Conservation (phyloP, 2,329 filamentous ascomycete genomes). For the Nectriaceae sp. region DNA sequence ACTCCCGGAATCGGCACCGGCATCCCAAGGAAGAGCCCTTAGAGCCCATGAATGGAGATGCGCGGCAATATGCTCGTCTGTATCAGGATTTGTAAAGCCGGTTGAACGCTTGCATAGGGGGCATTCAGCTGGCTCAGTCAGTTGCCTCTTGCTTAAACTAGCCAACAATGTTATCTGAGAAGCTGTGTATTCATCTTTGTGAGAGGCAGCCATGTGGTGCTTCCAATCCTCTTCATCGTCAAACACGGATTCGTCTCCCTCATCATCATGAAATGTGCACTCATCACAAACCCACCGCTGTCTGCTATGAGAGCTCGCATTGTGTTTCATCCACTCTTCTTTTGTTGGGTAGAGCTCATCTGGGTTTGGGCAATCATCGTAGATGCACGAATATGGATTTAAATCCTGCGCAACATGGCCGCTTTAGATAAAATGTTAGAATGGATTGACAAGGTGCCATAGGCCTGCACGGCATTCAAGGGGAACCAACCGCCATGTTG, state of each 20-base stretch:
- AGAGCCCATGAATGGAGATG: conserved; percentile 7
- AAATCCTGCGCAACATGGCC: conserved; percentile 2
- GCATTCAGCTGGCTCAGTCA: neutral
- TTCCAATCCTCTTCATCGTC: neutral
- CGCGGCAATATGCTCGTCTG: conserved; percentile 5
- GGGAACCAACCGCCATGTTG: neutral
- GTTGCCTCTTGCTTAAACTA: neutral
- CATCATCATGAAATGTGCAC: conserved; percentile 3
- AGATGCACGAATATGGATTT: neutral
- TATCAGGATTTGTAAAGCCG: neutral
- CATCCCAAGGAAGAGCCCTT: conserved; percentile 6
- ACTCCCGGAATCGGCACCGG: neutral
- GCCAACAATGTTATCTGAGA: neutral
- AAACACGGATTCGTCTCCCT: conserved; percentile 1
- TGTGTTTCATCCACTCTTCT: neutral
- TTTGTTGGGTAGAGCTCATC: neutral
- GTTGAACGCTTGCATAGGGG: neutral
- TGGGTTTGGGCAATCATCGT: neutral
- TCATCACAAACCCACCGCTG: conserved; percentile 8
- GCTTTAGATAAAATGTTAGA: neutral
- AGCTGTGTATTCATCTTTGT: neutral
- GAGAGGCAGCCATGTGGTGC: neutral
- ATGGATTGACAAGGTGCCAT: neutral
- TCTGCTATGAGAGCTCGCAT: neutral
- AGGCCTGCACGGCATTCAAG: too few relatives aligned